Conservation (phyloP, 2,329 filamentous ascomycete genomes). For the Sclerotinia nivalis region DNA sequence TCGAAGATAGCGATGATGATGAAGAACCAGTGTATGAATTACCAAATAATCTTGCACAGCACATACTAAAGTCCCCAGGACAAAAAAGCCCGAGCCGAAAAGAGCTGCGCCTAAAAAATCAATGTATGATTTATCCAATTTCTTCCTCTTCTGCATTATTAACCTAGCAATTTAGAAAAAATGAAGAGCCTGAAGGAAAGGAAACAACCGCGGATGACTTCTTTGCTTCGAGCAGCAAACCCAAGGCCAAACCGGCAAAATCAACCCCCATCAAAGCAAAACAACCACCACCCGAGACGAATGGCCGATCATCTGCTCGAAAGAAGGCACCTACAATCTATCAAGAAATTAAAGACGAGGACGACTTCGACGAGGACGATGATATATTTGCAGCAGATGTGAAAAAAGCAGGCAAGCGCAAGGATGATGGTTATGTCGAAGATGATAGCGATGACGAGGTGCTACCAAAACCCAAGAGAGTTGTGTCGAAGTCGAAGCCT, state of each 20-base stretch:
- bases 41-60: background rate
- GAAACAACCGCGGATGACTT: conserved; percentile 42
- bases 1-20: conserved; percentile 81
- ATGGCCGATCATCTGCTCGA: conserved; percentile 35
- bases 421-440: conserved; percentile 73
- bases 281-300: conserved; percentile 29
- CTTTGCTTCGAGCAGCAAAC: conserved; percentile 40
- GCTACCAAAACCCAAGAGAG: conserved; percentile 58
- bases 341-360: conserved; percentile 45
- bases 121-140: conserved; percentile 44
- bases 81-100: conserved; percentile 53
- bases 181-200: conserved; percentile 39
- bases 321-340: conserved; percentile 36
- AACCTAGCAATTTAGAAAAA: conserved; percentile 32
- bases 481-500: conserved; percentile 41
- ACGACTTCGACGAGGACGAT: conserved; percentile 66
- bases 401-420: conserved; percentile 64
- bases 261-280: conserved; percentile 34
- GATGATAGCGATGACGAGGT: conserved; percentile 68
- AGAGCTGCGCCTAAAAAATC: conserved; percentile 61
- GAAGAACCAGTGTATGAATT: conserved; percentile 48
- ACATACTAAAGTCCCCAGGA: conserved; percentile 37
- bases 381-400: conserved; percentile 80
- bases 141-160: background rate
- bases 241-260: conserved; percentile 36